Base-by-base conservation (phyloP, 768 basidiomycete genomes). In the Cubamyces sp. region DNA sequence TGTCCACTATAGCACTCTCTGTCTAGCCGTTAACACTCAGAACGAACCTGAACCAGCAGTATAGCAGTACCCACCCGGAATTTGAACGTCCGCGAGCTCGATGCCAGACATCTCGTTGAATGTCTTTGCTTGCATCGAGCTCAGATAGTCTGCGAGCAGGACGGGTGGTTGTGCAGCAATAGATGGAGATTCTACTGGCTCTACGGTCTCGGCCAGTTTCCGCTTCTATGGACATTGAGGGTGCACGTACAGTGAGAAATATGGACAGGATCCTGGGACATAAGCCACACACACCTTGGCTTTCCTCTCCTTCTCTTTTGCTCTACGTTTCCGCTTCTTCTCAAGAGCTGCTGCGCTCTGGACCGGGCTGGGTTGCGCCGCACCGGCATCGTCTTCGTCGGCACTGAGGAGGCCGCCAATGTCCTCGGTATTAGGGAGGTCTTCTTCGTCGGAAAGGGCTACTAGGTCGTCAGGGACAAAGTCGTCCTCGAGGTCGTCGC, bases 401-500 rank as follows among this genome's bases (percentile, higher is more conserved):
- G 77, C 75, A 48, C 81, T 82, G 60, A 82, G 72, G n/a, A 81
- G 69, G 19, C 67, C 76, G 11, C 66, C 72, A 51, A 78, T 72
- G 54, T 75, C 76, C 12, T 81, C 79, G 19, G 69, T 71, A 2
- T 71, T 69, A 2, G 70, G 71, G 45, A 73, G 67, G 18, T 74
- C 71, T 64, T 90, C 90, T 48, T 85, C 87, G 12, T 80, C 87
- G 0, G 86, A 88, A 15, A 83, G 75, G 0, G 85, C 87, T 0
- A 90, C 82, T 15, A 84, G 77, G 46, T 88, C 87, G 64, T 94
- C 87, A 34, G 82, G 81, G 53, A 89, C 78, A 70, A 89, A 92
- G 65, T 93, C 89, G 72, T 94, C 93, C 50, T 90, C 91, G 19
- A 95, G 80, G 78, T 92, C 92, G 78, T 95, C 91, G 45, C 88